Conservation (phyloP, 768 basidiomycete genomes). For the Hypsizygus marmoreus region DNA sequence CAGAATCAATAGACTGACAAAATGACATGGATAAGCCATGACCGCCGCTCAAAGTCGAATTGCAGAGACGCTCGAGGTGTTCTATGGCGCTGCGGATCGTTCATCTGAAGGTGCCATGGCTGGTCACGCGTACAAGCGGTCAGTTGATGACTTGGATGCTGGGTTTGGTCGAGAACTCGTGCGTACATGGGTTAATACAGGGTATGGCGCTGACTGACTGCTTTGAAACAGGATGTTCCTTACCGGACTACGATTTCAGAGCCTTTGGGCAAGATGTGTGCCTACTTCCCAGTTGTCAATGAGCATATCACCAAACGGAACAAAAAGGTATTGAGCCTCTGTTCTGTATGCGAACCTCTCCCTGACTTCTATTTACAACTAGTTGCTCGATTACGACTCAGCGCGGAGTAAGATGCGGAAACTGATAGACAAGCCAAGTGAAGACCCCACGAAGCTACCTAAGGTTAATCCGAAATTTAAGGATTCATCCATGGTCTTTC, state of each 20-base stretch:
- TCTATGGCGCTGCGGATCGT: constrained; percentile 86
- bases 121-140: constrained; percentile 92
- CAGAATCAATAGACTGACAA: not conserved
- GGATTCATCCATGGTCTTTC: not conserved
- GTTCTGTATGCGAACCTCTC: not conserved
- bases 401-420: constrained; percentile 90
- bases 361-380: constrained; percentile 1
- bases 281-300: constrained; percentile 92
- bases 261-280: constrained; percentile 95
- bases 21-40: constrained; percentile 70
- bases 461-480: constrained; percentile 36
- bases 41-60: constrained; percentile 89
- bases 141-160: constrained; percentile 90
- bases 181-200: constrained; percentile 22
- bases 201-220: constrained; percentile 6
- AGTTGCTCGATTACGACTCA: constrained; percentile 95
- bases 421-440: constrained; percentile 86
- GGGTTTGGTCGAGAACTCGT: constrained; percentile 86
- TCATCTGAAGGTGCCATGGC: constrained; percentile 94
- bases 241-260: constrained; percentile 95
- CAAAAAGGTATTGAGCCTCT: constrained; percentile 72
- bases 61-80: constrained; percentile 90
- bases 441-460: constrained; percentile 90
- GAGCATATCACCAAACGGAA: constrained; percentile 93
- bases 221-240: constrained; percentile 72